Evolutionary conservation across 1,284 basidiomycete species (phyloP).

Genomic region (Xerocomus minutiporus): DNA sequence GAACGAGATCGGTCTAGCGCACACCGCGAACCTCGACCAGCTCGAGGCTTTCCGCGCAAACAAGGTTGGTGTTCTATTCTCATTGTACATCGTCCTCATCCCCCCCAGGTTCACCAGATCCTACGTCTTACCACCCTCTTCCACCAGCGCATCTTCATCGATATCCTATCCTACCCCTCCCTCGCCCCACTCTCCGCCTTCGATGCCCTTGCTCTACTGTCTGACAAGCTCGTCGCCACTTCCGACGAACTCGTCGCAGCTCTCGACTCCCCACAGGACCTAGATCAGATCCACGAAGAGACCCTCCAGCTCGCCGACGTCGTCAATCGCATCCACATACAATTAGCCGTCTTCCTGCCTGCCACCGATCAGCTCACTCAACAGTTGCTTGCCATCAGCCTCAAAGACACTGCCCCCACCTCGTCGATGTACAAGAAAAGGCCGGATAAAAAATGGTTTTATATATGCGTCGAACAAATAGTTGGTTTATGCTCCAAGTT

Average conservation of each 20-base stretch:
- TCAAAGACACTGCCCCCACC: slow-evolving; percentile 17
- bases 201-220: slow-evolving; percentile 49
- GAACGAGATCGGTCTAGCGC: slow-evolving; percentile 57
- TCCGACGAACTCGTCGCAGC: slow-evolving; percentile 63
- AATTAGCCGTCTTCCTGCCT: slow-evolving; percentile 27
- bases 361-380: slow-evolving; percentile 28
- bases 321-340: slow-evolving; percentile 36
- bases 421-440: slow-evolving; percentile 21
- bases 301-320: slow-evolving; percentile 36
- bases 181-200: slow-evolving; percentile 32
- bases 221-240: slow-evolving; percentile 46
- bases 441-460: slow-evolving; percentile 49
- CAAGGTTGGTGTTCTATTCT: slow-evolving; percentile 38
- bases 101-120: slow-evolving; percentile 48
- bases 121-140: slow-evolving; percentile 57
- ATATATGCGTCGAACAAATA: slow-evolving; percentile 59
- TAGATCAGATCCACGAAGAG: slow-evolving; percentile 37
- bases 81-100: not conserved
- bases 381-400: slow-evolving; percentile 33
- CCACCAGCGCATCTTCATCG: slow-evolving; percentile 55
- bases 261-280: slow-evolving; percentile 59
- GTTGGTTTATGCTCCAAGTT: slow-evolving; percentile 31
- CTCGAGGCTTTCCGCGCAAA: slow-evolving; percentile 47
- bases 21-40: slow-evolving; percentile 33
- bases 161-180: slow-evolving; percentile 40